phyloP scores from a whole-genome alignment of 2,329 filamentous ascomycete genomes.

The Cadophora sp. region DNA sequence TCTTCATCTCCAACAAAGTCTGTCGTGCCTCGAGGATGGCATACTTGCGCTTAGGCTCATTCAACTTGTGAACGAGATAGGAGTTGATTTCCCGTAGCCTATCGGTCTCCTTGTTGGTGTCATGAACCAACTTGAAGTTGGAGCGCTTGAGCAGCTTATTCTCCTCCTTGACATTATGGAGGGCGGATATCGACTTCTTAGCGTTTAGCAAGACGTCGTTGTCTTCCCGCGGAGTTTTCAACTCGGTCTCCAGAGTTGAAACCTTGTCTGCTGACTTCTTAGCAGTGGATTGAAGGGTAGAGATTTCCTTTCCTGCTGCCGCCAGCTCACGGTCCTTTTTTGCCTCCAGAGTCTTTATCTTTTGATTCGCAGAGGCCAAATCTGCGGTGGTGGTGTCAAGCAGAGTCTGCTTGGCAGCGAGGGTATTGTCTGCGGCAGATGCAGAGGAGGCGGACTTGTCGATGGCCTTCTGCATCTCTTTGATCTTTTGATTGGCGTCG shows the following conservation, averaged over 20 bases:
- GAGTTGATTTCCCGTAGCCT: not conserved
- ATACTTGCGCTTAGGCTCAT: not conserved
- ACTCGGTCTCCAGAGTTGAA: not conserved
- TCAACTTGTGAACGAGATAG: not conserved
- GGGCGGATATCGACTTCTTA: not conserved
- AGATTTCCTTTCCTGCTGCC: not conserved
- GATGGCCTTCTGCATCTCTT: not conserved
- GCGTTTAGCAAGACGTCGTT: not conserved
- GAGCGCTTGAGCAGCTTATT: not conserved
- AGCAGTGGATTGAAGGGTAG: not conserved
- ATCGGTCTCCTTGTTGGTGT: not conserved
- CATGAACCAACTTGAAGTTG: not conserved
- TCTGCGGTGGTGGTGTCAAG: not conserved
- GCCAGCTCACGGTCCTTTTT: not conserved
- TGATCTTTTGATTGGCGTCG: not conserved
- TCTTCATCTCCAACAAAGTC: not conserved
- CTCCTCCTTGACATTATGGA: not conserved
- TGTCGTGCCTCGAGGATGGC: not conserved
- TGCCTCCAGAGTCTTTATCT: not conserved
- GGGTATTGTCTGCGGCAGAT: not conserved
- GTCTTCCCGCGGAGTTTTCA: not conserved
- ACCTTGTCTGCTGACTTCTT: not conserved
- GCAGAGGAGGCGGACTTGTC: not conserved
- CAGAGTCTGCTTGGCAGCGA: not conserved
- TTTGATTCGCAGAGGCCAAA: not conserved